Evolutionary conservation across 371 early-diverging fungal species (phyloP).

Genomic region (Rhizopus sp.): DNA sequence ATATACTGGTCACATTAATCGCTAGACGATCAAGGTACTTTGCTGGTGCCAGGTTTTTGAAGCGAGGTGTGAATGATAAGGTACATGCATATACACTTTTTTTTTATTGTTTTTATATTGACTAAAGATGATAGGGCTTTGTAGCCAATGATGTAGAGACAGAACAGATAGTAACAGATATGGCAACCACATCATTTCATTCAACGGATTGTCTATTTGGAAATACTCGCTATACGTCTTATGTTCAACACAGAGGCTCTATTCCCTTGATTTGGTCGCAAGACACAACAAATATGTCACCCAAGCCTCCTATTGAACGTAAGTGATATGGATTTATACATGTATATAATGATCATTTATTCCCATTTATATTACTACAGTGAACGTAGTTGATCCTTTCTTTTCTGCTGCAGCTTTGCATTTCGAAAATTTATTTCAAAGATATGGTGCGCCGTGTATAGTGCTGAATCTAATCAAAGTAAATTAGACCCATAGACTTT

Average conservation of each 20-base stretch:
- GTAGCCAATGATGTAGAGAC: slow-evolving; percentile 99
- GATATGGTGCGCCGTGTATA: slow-evolving; percentile 90
- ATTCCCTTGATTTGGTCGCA: slow-evolving; percentile 97
- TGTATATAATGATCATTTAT: not conserved
- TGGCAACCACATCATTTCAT: slow-evolving; percentile 83
- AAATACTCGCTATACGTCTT: slow-evolving; percentile 86
- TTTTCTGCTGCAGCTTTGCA: slow-evolving; percentile 90
- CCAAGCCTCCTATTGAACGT: slow-evolving; percentile 94
- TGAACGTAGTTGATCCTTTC: slow-evolving; percentile 91
- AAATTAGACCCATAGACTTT: slow-evolving; percentile 2
- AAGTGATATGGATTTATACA: slow-evolving; percentile 13
- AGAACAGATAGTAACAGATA: slow-evolving; percentile 95
- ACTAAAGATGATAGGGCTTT: slow-evolving; percentile 62
- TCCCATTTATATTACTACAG: slow-evolving; percentile 17
- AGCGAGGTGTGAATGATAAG: slow-evolving; percentile 92
- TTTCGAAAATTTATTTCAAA: slow-evolving; percentile 85
- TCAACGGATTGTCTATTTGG: slow-evolving; percentile 53
- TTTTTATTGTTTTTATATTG: too few species aligned
- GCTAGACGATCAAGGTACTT: slow-evolving; percentile 92
- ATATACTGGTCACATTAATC: slow-evolving; percentile 89
- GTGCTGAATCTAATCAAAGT: slow-evolving; percentile 91
- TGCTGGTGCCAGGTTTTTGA: slow-evolving; percentile 97
- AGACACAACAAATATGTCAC: slow-evolving; percentile 87
- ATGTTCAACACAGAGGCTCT: slow-evolving; percentile 95
- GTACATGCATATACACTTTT: slow-evolving; percentile 21